These are phyloP conservation scores for Rhynchosporium secalis DNA, from an alignment of 2,329 filamentous ascomycete genomes.

Conservation along the genomic window DNA sequence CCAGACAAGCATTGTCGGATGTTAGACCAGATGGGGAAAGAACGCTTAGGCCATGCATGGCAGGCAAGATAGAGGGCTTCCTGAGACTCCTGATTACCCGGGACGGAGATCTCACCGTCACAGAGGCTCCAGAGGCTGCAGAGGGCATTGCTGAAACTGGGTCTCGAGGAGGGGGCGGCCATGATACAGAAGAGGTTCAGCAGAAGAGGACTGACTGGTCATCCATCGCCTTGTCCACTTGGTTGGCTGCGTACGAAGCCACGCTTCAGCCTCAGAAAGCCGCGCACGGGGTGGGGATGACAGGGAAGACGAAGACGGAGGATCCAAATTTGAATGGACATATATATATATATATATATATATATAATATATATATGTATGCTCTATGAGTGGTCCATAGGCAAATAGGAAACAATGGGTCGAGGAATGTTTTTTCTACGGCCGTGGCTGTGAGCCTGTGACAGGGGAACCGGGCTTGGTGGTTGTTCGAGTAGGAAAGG, in stretches of 20 bases:
- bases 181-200: slow-evolving; percentile 18
- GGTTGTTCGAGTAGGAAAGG: not conserved
- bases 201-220: not conserved
- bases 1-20: slow-evolving; percentile 24
- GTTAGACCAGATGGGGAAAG: slow-evolving; percentile 12
- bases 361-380: too few relatives aligned
- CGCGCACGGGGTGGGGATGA: slow-evolving; percentile 14
- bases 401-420: not conserved
- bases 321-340: slow-evolving; percentile 23
- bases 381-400: slow-evolving; percentile 13
- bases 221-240: slow-evolving; percentile 15
- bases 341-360: not conserved
- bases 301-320: slow-evolving; percentile 3
- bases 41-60: slow-evolving; percentile 1
- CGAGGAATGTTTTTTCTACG: slow-evolving; percentile 4
- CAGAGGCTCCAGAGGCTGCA: not conserved
- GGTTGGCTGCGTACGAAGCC: slow-evolving; percentile 17
- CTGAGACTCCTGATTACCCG: not conserved
- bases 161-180: slow-evolving; percentile 1
- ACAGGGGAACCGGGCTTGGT: not conserved
- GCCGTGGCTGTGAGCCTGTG: slow-evolving; percentile 16
- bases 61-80: not conserved
- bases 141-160: slow-evolving; percentile 30
- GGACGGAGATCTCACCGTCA: slow-evolving; percentile 4
- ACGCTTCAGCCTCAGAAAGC: slow-evolving; percentile 19